Percentiles rank a stretch among this genome's conserved stretches.
phyloP scores from a whole-genome alignment of 306 rosid species.

The Malus domestica region DNA sequence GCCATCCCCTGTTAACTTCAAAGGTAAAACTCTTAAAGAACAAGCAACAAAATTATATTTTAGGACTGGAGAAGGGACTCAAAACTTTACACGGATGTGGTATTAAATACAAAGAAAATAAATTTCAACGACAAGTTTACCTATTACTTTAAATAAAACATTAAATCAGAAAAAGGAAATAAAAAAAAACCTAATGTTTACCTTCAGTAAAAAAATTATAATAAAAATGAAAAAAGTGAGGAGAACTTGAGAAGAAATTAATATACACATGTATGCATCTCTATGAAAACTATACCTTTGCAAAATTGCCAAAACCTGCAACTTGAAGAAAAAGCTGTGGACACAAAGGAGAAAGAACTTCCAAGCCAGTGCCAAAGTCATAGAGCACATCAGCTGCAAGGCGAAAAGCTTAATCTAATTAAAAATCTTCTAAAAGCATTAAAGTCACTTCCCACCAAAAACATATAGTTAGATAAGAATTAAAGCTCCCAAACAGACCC shows the following conservation, averaged over 20 bases:
- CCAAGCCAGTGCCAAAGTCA: slow-evolving; percentile 90
- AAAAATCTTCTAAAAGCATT: not conserved
- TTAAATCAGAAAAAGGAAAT: not conserved
- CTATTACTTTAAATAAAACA: not conserved
- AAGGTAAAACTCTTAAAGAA: slow-evolving; percentile 4
- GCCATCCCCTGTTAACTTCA: slow-evolving; percentile 77
- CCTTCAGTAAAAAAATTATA: not conserved
- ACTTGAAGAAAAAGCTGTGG: slow-evolving; percentile 91
- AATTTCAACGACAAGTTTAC: not conserved
- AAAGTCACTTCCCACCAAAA: not conserved
- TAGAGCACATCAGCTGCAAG: slow-evolving; percentile 86
- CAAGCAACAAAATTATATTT: not conserved
- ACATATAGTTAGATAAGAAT: not conserved
- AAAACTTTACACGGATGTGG: not conserved
- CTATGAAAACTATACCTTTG: slow-evolving; percentile 45
- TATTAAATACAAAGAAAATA: not conserved
- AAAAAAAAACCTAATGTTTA: not conserved
- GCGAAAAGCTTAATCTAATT: slow-evolving; percentile 16
- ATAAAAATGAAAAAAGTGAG: not conserved
- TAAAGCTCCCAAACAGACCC: slow-evolving; percentile 36
- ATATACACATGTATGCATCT: not conserved
- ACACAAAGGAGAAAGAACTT: slow-evolving; percentile 91
- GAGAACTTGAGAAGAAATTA: not conserved
- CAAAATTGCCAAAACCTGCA: slow-evolving; percentile 94
- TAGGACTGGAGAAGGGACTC: not conserved